phyloP scores from a whole-genome alignment of 1,284 basidiomycete species.

The Macrocybe sp. region DNA sequence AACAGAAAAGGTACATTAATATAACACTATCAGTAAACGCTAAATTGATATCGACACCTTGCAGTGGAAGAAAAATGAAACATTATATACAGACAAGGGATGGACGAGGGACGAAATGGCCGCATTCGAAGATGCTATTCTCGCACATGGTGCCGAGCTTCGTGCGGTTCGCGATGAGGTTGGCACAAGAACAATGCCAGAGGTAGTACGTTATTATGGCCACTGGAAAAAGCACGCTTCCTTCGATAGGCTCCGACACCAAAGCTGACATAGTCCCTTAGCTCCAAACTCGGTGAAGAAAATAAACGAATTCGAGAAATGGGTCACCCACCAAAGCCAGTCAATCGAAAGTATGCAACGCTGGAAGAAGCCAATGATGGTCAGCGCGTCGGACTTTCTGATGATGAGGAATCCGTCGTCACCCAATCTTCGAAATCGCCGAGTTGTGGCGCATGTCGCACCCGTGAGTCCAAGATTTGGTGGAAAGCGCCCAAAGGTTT shows the following conservation, averaged over 20 bases:
- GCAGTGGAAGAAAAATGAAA: conserved; percentile 74
- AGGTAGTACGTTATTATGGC: conserved; percentile 81
- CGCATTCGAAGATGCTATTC: conserved; percentile 74
- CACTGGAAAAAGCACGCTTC: conserved; percentile 75
- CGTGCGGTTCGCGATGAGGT: conserved; percentile 74
- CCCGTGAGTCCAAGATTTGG: conserved; percentile 71
- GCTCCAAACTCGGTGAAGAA: conserved; percentile 62
- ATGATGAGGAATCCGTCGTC: conserved; percentile 75
- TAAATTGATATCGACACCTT: not conserved
- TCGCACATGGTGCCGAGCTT: conserved; percentile 71
- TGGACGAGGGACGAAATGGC: conserved; percentile 70
- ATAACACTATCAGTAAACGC: not conserved
- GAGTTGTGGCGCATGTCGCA: conserved; percentile 75
- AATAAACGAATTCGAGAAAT: conserved; percentile 44
- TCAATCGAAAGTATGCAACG: conserved; percentile 35
- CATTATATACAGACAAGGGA: conserved; percentile 60
- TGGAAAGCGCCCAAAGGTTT: conserved; percentile 85
- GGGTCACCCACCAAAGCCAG: conserved; percentile 36
- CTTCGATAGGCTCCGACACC: not conserved
- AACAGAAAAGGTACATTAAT: conserved; percentile 50
- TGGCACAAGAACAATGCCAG: conserved; percentile 61
- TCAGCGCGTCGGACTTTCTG: conserved; percentile 42
- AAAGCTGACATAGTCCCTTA: conserved; percentile 24
- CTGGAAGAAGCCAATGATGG: conserved; percentile 32
- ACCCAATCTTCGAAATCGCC: conserved; percentile 50